phyloP scores from a whole-genome alignment of 768 basidiomycete genomes.

The Tricholoma sp. region DNA sequence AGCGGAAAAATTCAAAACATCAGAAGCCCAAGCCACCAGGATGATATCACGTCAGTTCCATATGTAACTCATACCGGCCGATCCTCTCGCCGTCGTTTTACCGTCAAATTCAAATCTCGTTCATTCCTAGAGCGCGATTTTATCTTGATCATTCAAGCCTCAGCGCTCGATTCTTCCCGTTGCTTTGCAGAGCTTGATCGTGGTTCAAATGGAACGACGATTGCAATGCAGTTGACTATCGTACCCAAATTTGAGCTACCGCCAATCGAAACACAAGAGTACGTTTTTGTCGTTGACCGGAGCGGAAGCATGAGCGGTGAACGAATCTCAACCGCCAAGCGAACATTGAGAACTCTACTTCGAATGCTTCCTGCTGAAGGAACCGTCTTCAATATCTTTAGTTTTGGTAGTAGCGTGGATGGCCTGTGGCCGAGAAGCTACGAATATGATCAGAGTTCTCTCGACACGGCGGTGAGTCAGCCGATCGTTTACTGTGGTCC shows the following conservation, averaged over 20 bases:
- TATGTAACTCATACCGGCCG: constrained; percentile 30
- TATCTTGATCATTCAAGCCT: constrained; percentile 42
- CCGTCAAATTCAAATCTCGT: constrained; percentile 33
- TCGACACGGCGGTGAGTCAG: constrained; percentile 34
- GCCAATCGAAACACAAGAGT: neutral
- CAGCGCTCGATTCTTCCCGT: constrained; percentile 46
- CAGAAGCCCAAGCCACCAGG: constrained; percentile 38
- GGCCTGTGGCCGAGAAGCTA: no score
- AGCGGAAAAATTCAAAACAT: constrained; percentile 37
- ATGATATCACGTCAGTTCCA: constrained; percentile 23
- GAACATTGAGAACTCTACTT: no score
- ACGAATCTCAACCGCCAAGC: no score
- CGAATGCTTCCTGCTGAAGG: no score
- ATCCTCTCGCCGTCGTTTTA: constrained; percentile 35
- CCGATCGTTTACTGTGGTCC: neutral
- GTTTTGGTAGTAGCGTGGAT: no score
- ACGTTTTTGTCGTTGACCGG: no score
- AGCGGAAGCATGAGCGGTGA: no score
- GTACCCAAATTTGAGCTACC: neutral
- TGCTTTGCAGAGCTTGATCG: constrained; percentile 47
- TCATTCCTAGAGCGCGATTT: constrained; percentile 46
- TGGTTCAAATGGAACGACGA: constrained; percentile 9
- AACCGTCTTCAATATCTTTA: no score
- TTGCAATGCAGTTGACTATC: constrained; percentile 26
- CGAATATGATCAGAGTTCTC: constrained; percentile 23